Evolutionary conservation across 805 yeast genomes (phyloP).

Genomic region (Kazachstania bromeliacearum): DNA sequence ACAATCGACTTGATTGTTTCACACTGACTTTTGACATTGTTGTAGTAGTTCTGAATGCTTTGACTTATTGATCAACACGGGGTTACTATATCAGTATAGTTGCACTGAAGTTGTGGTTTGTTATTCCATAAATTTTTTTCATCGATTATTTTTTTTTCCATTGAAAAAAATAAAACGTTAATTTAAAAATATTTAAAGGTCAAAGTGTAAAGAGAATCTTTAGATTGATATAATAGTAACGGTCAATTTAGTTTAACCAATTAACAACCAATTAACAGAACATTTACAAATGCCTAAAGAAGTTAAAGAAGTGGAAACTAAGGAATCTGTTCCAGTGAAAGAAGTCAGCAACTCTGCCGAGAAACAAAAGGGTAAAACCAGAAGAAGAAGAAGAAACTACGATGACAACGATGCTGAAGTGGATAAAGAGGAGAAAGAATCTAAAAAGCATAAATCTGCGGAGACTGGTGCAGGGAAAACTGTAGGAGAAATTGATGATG

Average conservation of each 20-base stretch:
- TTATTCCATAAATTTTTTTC: no score
- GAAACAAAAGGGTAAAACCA: slow-evolving; percentile 6
- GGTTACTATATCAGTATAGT: no score
- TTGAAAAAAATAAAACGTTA: no score
- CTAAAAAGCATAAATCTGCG: slow-evolving; percentile 29
- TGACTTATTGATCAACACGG: no score
- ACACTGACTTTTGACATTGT: slow-evolving; percentile 15
- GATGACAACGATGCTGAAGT: slow-evolving; percentile 55
- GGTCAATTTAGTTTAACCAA: no score
- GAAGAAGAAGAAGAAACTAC: slow-evolving; percentile 40
- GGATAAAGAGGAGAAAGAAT: slow-evolving; percentile 43
- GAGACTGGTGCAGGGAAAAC: slow-evolving; percentile 13
- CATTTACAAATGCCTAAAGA: slow-evolving; percentile 28
- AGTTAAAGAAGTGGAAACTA: slow-evolving; percentile 11
- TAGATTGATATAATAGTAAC: no score
- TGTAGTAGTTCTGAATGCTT: no score
- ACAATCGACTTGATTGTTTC: slow-evolving; percentile 20
- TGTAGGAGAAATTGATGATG: slow-evolving; percentile 11
- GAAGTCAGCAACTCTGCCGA: slow-evolving; percentile 4
- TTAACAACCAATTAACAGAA: no score
- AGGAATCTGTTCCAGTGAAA: background rate
- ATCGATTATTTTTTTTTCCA: no score
- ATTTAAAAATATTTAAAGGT: no score
- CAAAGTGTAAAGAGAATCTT: no score
- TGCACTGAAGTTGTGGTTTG: no score